A percentile compares a stretch with the other conserved stretches of the same genome.
Evolutionary conservation across 768 basidiomycete species (phyloP).

Genomic region (Hericium erinaceus): DNA sequence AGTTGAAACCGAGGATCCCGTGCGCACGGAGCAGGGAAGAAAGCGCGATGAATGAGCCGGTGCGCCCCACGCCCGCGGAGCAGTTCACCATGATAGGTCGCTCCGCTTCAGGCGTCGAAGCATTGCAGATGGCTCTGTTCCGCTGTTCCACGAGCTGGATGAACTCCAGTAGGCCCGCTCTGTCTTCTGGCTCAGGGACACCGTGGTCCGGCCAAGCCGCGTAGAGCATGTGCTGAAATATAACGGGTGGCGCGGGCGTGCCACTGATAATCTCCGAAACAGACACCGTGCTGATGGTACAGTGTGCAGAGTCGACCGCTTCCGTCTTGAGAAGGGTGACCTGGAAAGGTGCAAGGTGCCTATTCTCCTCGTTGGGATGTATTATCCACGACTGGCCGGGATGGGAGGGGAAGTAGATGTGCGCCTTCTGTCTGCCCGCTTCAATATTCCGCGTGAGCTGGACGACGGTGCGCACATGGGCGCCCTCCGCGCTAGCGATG

Average conservation of each 20-base stretch:
- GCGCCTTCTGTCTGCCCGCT: conserved; percentile 60
- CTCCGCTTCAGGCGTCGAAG: conserved; percentile 34
- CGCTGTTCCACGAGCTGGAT: conserved; percentile 50
- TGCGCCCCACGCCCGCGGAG: conserved; percentile 82
- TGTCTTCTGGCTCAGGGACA: conserved; percentile 56
- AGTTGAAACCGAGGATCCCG: conserved; percentile 27
- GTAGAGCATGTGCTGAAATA: conserved; percentile 67
- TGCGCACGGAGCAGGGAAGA: conserved; percentile 66
- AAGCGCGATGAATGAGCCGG: conserved; percentile 78
- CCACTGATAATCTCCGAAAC: conserved; percentile 28
- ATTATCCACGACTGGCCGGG: conserved; percentile 43
- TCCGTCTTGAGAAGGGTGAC: conserved; percentile 46
- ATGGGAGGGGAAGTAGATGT: conserved; percentile 61
- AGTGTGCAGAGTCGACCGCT: conserved; percentile 46
- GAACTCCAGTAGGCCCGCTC: conserved; percentile 51
- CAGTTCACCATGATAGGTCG: conserved; percentile 80
- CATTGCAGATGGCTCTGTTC: conserved; percentile 32
- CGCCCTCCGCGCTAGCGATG: conserved; percentile 31
- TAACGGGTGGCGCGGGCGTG: conserved; percentile 25
- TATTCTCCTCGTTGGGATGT: conserved; percentile 34
- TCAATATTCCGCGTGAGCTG: conserved; percentile 76
- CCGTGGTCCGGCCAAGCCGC: conserved; percentile 81
- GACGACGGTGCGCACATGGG: conserved; percentile 63
- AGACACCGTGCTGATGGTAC: conserved; percentile 52
- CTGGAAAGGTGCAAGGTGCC: conserved; percentile 32